Conservation (phyloP, 192 early-diverging fungal species). For the Coemansia sp. region DNA sequence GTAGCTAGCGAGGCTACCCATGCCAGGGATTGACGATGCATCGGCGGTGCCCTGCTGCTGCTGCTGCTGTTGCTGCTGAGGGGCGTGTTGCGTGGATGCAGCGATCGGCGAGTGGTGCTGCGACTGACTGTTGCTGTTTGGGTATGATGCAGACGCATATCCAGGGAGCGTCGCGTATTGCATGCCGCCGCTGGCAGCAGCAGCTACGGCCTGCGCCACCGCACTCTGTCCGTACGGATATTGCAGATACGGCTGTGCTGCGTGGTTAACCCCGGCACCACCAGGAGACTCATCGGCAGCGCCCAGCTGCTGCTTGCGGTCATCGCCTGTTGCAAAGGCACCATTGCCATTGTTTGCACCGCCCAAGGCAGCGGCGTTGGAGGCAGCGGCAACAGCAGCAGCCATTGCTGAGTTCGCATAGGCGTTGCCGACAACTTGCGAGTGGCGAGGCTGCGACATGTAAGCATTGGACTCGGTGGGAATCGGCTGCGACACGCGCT, state of each 20-base stretch:
- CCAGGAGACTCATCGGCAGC: slow-evolving; percentile 15
- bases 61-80: slow-evolving; percentile 26
- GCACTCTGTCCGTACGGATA: slow-evolving; percentile 42
- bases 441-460: slow-evolving; percentile 53
- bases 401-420: slow-evolving; percentile 11
- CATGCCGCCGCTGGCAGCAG: slow-evolving; percentile 25
- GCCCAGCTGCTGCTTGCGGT: slow-evolving; percentile 32
- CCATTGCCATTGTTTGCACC: slow-evolving; percentile 6
- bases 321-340: slow-evolving; percentile 15
- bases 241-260: slow-evolving; percentile 33
- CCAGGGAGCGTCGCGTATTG: slow-evolving; percentile 34
- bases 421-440: slow-evolving; percentile 2
- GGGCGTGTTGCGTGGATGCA: slow-evolving; percentile 26
- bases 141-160: slow-evolving; percentile 45
- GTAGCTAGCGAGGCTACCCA: slow-evolving; percentile 47
- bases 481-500: slow-evolving; percentile 40
- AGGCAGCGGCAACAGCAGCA: slow-evolving; percentile 25
- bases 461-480: slow-evolving; percentile 54
- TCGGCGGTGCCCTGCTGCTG: slow-evolving; percentile 29
- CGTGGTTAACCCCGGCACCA: slow-evolving; percentile 11
- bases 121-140: slow-evolving; percentile 49
- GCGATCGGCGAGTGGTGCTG: slow-evolving; percentile 54
- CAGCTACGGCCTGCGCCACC: slow-evolving; percentile 41
- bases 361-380: slow-evolving; percentile 19
- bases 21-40: slow-evolving; percentile 34